These are phyloP conservation scores for Fraxinus pennsylvanica DNA, from an alignment of 257 asterid species.

Conservation along the genomic window DNA sequence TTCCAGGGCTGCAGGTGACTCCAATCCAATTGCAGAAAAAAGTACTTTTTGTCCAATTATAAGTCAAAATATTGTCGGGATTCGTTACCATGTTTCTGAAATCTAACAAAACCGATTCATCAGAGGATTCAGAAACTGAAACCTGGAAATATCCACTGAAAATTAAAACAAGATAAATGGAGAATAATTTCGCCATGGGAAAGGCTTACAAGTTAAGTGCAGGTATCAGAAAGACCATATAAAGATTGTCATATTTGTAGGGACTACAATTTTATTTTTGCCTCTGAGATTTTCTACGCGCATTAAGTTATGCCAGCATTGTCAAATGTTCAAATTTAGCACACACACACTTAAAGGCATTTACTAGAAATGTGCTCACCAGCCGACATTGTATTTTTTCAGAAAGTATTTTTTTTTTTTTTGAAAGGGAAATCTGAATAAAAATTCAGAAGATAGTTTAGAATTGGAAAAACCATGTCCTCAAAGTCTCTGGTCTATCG, in stretches of 20 bases:
- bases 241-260: too few species aligned
- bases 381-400: not conserved
- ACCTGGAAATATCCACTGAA: not conserved
- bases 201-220: not conserved
- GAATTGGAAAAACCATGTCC: not conserved
- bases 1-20: conserved; percentile 23
- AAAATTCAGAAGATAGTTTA: not conserved
- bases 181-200: conserved; percentile 8
- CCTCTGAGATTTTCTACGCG: not conserved
- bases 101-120: conserved; percentile 27
- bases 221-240: not conserved
- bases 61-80: conserved; percentile 11
- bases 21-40: conserved; percentile 40
- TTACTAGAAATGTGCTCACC: not conserved
- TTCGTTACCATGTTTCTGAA: conserved; percentile 33
- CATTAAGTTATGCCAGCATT: not conserved
- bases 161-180: conserved; percentile 2
- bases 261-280: too few species aligned
- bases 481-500: not conserved
- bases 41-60: conserved; percentile 30
- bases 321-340: not conserved
- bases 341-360: not conserved
- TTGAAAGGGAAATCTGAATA: not conserved
- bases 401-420: too few species aligned
- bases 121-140: conserved; percentile 23